Evolutionary conservation across 208 protist species (phyloP), one percentile per base, ranked within the genome.

Genomic region (Lotmaria passim): DNA sequence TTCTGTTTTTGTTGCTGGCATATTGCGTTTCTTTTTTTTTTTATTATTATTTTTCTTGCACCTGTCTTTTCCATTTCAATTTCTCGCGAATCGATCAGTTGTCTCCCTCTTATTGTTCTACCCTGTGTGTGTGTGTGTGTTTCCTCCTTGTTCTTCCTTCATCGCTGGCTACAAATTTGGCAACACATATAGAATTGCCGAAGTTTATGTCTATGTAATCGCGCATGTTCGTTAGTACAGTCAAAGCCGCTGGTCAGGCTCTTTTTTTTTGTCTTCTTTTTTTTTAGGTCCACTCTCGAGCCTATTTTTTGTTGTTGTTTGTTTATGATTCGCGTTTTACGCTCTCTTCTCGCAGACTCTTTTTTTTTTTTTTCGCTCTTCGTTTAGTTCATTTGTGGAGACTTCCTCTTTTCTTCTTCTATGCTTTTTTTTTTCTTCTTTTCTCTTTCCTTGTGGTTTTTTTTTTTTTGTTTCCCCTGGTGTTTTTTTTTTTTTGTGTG

Each of bases 271-370:
- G 7, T 44, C 28, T 43, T 43, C n/a, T 61, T 41, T 47, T 61
- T 61, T 61, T 61, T 61, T 46, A 50, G 12, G 8, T 50, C 44
- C 44, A 7, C n/a, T 50, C n/a, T 23, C 19, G 44, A 50, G 44
- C 31, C 21, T 53, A 4, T 26, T 53, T 53, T 26, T 31, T 53
- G 48, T 23, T 30, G 28, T 26, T 19, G 14, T 19, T 48, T 23
- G 31, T 47, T 39, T 26, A 28, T 62, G 28, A 10, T 62, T 39
- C 38, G 10, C 38, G 14, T 14, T 14, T 14, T 41, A 41, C 38
- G 38, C 38, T 41, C 10, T 41, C 14, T 41, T 41, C 14, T 14
- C 14, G 38, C 38, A 41, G 14, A 41, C 14, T 7, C 38, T 41
- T 41, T 7, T 41, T 41, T 41, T 41, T 14, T 33, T 39, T 66